phyloP scores from a whole-genome alignment of 2,329 filamentous ascomycete genomes.

The Phyllosticta capitalensis region DNA sequence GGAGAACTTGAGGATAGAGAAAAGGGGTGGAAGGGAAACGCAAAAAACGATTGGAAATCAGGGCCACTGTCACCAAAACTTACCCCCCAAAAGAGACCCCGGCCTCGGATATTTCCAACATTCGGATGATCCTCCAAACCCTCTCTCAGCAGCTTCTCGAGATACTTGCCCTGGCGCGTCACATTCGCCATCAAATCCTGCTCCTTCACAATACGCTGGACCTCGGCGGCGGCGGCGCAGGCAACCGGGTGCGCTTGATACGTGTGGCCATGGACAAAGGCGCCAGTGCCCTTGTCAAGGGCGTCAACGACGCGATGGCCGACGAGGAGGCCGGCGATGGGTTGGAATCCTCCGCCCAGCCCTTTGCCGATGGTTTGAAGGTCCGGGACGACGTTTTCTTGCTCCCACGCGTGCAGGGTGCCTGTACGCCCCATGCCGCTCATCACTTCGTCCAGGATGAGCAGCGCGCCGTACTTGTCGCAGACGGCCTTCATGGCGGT shows the following conservation, averaged over 20 bases:
- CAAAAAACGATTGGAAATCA: not conserved
- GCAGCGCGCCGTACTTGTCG: slow-evolving; percentile 58
- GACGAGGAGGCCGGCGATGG: slow-evolving; percentile 52
- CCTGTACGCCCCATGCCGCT: slow-evolving; percentile 54
- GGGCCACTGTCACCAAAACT: slow-evolving; percentile 20
- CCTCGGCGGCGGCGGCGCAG: slow-evolving; percentile 53
- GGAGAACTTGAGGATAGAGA: not conserved
- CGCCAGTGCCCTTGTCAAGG: slow-evolving; percentile 35
- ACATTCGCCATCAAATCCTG: slow-evolving; percentile 53
- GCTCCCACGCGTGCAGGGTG: slow-evolving; percentile 52
- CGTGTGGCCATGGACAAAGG: slow-evolving; percentile 52
- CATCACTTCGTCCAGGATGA: slow-evolving; percentile 78
- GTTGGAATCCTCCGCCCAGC: slow-evolving; percentile 53
- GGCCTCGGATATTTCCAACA: slow-evolving; percentile 53
- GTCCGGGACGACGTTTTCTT: slow-evolving; percentile 51
- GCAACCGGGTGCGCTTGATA: slow-evolving; percentile 48
- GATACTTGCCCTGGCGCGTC: slow-evolving; percentile 39
- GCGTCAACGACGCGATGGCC: slow-evolving; percentile 42
- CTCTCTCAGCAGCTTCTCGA: slow-evolving; percentile 37
- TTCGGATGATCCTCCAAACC: slow-evolving; percentile 36
- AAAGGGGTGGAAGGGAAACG: not conserved
- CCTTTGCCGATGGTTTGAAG: slow-evolving; percentile 59
- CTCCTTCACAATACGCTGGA: slow-evolving; percentile 49
- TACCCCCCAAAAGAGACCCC: slow-evolving; percentile 49
- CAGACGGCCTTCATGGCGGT: slow-evolving; percentile 59